A percentile compares a stretch with the other conserved stretches of the same genome.
phyloP scores from a whole-genome alignment of 2,329 filamentous ascomycete genomes.

The Diaporthe eres region DNA sequence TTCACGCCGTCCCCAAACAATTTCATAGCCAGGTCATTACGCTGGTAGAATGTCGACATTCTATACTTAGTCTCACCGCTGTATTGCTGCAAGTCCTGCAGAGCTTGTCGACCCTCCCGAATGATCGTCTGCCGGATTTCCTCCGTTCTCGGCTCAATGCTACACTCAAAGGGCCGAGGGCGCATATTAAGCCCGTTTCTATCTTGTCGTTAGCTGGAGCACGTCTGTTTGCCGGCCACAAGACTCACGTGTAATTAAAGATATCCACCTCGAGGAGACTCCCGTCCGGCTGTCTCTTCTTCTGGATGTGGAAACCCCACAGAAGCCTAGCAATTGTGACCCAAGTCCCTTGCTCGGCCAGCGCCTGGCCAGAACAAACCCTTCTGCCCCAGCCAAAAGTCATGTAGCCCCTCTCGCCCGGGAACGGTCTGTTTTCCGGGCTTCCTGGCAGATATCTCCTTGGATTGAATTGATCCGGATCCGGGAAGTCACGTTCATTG shows the following conservation, averaged over 20 bases:
- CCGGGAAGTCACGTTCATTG: slow-evolving; percentile 61
- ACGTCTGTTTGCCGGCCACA: neutral
- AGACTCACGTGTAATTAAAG: slow-evolving; percentile 66
- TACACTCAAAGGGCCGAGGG: slow-evolving; percentile 68
- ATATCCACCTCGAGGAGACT: slow-evolving; percentile 68
- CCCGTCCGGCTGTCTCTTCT: slow-evolving; percentile 54
- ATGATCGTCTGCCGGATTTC: slow-evolving; percentile 65
- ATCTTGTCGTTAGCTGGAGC: slow-evolving; percentile 5
- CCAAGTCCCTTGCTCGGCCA: slow-evolving; percentile 73
- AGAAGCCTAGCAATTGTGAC: slow-evolving; percentile 69
- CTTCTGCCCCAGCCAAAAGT: slow-evolving; percentile 70
- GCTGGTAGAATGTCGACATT: slow-evolving; percentile 66
- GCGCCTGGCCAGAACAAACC: slow-evolving; percentile 66
- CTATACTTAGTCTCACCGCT: slow-evolving; percentile 70
- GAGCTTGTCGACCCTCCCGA: slow-evolving; percentile 65
- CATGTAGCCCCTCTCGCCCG: slow-evolving; percentile 65
- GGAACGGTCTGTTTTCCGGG: slow-evolving; percentile 59
- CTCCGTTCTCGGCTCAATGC: slow-evolving; percentile 63
- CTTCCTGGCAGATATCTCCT: slow-evolving; percentile 57
- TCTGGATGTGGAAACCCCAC: slow-evolving; percentile 69
- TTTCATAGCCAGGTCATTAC: slow-evolving; percentile 51
- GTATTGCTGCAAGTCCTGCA: slow-evolving; percentile 65
- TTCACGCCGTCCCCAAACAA: slow-evolving; percentile 46
- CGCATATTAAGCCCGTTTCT: slow-evolving; percentile 73
- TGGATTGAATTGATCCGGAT: slow-evolving; percentile 60